Evolutionary conservation across 1,139 yeast species (phyloP), one percentile per base, ranked within the genome.

Genomic region (Yarrowia galli): DNA sequence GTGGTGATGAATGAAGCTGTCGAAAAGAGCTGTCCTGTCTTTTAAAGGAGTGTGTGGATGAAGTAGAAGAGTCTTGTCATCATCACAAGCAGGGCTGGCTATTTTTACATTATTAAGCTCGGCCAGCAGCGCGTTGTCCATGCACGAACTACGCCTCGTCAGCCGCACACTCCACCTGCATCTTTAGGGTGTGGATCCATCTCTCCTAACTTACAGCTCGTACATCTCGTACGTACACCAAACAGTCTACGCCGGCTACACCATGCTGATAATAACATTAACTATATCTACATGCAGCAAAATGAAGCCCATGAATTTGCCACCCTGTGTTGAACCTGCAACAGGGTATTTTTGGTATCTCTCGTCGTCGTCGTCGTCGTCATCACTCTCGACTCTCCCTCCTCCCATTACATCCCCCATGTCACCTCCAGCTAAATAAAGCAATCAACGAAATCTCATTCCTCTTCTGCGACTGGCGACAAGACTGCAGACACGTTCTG

Each of bases 221-320:
- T 51, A 32, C 42, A 13, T 25, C 28, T 25, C 28, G 28, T 25
- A 25, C 28, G 10, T 28, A 28, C 32, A 28, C 32, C 28, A 4
- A 7, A 4, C 28, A 7, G 28, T 25, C 28, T 25, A 25, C 16
- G 10, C 25, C 45, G 5, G 3, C 60, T 18, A 23, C 60, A 20
- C 10, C 28, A 22, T 15, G 32, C 43, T 3, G 20, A 35, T 18
- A 18, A 36, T 53, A 23, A 38, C 45, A 54, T 54, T 54, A 36
- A 12, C 35, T 38, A 54, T 54, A 53, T 53, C 43, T 38, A 54
- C 60, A 54, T 54, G 45, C 60, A 54, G 60, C 60, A 54, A 53
- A 53, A 53, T 36, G 60, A 22, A 53, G 43, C 60, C 12, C n/a
- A 6, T 9, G 16, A 45, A 22, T 15, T 45, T 16, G 58, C 58